These are phyloP conservation scores for Ramularia collo-cygni DNA, from an alignment of 2,329 filamentous ascomycete species.

Conservation along the genomic window DNA sequence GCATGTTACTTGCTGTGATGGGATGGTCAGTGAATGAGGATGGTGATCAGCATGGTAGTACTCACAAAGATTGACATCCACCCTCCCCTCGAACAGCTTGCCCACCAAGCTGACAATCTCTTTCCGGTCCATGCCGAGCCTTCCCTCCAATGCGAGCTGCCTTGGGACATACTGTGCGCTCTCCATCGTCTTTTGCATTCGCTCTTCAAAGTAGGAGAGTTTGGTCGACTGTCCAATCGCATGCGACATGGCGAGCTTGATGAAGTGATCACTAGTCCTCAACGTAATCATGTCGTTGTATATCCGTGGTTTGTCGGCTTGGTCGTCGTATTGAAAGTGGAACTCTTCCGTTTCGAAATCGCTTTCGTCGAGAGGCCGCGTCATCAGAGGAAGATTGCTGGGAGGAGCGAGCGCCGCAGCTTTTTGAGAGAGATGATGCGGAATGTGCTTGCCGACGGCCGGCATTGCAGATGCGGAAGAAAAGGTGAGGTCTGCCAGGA, in stretches of 20 bases:
- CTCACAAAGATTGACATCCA: slow-evolving; percentile 96
- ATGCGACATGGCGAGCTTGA: slow-evolving; percentile 95
- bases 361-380: slow-evolving; percentile 72
- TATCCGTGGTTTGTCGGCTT: slow-evolving; percentile 79
- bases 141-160: slow-evolving; percentile 77
- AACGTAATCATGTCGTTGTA: slow-evolving; percentile 99
- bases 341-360: slow-evolving; percentile 98
- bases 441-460: slow-evolving; percentile 12
- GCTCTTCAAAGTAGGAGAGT: slow-evolving; percentile 89
- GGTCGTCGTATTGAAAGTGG: slow-evolving; percentile 90
- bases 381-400: slow-evolving; percentile 59
- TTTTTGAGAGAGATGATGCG: slow-evolving; percentile 21
- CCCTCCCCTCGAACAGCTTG: slow-evolving; percentile 81
- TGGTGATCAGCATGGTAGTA: too few relatives aligned
- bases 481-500: slow-evolving; percentile 90
- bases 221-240: slow-evolving; percentile 97
- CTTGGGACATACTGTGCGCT: slow-evolving; percentile 90
- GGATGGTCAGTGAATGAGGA: not conserved
- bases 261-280: slow-evolving; percentile 94
- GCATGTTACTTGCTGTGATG: slow-evolving; percentile 74
- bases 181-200: slow-evolving; percentile 89
- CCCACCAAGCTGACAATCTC: slow-evolving; percentile 92
- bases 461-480: slow-evolving; percentile 37
- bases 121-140: slow-evolving; percentile 81
- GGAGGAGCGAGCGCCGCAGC: slow-evolving; percentile 26